Base-by-base conservation (phyloP, 176 grass and related monocot genomes). In the Eleusine coracana region DNA sequence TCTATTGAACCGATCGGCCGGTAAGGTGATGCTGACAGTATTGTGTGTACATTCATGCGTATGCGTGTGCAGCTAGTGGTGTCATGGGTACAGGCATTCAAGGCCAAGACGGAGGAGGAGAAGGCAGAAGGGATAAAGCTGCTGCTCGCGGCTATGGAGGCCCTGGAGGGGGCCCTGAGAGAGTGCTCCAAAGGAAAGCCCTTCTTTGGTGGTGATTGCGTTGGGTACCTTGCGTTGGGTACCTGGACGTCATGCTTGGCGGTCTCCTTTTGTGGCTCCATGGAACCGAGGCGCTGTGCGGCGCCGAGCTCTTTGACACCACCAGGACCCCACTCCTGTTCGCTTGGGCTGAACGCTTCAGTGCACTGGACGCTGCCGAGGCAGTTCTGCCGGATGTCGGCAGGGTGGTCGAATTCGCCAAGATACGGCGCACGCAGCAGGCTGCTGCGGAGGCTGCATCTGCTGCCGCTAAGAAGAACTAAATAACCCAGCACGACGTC, bases 161-260 rank as follows among this genome's bases (percentile, higher is more conserved):
- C 1, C 1, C 67, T 91, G 48, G 92, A 94, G 70, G 67, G 49
- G 1, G 85, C 70, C 12, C 77, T 91, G 1, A 69, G 66, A 65
- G 86, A 90, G 0, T 73, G 78, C 63, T 21, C 13, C 34, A 56
- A 76, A 50, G 86, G 92, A 16, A 88, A 78, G 56, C 31, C n/a
- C n/a, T 94, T 94, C 83, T 94, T 94, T 25, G 86, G 86, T 20
- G 86, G 92, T 28, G 88, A 86, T 5, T 69, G 3, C 41, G 64
- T 29, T 16, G 88, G 92, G 17, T 80, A 63, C 66, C 15, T 94
- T 69, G 3, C 41, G 64, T 29, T 16, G 88, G 92, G 17, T 80
- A 63, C 66, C 15, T 94, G 1, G 92, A 94, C 68, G 66, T 91
- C 60, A 34, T 68, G 20, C 81, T 91, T 12, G 90, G 90, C 15